Conservation (phyloP, 306 rosid species). For the Prunus kanzakura region DNA sequence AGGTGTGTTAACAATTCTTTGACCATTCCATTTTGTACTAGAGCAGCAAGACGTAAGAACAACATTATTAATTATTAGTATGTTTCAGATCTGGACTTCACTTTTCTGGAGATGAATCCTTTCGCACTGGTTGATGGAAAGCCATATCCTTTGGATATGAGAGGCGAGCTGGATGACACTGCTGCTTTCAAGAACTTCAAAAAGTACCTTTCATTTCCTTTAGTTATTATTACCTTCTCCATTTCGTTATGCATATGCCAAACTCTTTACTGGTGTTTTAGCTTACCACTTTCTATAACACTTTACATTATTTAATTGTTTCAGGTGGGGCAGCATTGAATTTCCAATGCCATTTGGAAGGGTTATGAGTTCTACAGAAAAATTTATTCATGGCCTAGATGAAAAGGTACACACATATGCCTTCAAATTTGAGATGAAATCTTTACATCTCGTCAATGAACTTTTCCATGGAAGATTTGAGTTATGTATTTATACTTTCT, state of each 20-base stretch:
- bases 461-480: neutral
- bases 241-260: constrained; percentile 1
- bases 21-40: neutral
- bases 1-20: constrained; percentile 46
- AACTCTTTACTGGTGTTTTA: constrained; percentile 15
- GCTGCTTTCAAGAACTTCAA: constrained; percentile 97
- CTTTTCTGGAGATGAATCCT: constrained; percentile 98
- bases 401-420: constrained; percentile 62
- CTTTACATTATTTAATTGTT: constrained; percentile 24
- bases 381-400: constrained; percentile 82
- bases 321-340: constrained; percentile 85
- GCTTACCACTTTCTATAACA: constrained; percentile 6
- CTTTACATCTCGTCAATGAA: constrained; percentile 7
- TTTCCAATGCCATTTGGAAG: constrained; percentile 97
- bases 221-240: constrained; percentile 11
- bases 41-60: neutral
- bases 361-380: constrained; percentile 81
- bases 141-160: constrained; percentile 99
- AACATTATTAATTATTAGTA: neutral
- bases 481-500: neutral
- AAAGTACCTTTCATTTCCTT: constrained; percentile 47
- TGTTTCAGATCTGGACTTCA: constrained; percentile 85
- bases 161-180: constrained; percentile 97
- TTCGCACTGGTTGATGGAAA: constrained; percentile 81
- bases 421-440: constrained; percentile 6